Evolutionary conservation across 805 yeast species (phyloP), one percentile per base, ranked within the genome.

Genomic region (Yamadazyma olivae): DNA sequence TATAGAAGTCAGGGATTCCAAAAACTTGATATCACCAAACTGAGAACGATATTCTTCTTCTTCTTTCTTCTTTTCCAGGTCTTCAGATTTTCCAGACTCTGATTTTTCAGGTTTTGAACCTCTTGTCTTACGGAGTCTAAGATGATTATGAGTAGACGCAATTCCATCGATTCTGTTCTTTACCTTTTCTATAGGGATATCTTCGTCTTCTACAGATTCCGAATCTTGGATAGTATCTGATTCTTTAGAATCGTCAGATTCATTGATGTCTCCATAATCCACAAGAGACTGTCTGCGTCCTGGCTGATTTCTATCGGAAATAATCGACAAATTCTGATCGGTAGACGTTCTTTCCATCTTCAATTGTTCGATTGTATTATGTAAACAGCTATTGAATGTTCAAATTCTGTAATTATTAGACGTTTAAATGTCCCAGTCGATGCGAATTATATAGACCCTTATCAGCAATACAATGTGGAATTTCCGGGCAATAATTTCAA

Each of bases 21-120:
- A 48, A 46, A 79, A 77, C 17, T 64, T 64, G 15, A 77, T 64
- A 51, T 80, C 86, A 4, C 71, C 70, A 49, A 79, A 78, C 36
- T 74, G 67, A 3, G 82, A 77, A 19, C 73, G 56, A 43, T 64
- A 65, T 27, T 59, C 30, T 10, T 22, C 3, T 17, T 20, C 14
- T 10, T 20, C n/a, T 17, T 27, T 22, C 6, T 46, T 47, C 40
- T 46, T 16, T 19, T 25, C 26, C 7, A 17, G 15, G 3, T n/a
- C 34, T 19, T 32, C 22, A n/a, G 25, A 5, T 21, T 8, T 9
- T 3, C 17, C 30, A 22, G 19, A 13, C 48, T 24, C 62, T 38
- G 19, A 28, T 15, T 24, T 32, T 17, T 29, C 28, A 15, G 26
- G 2, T 22, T 30, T 34, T n/a, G n/a, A n/a, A 12, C 16, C n/a